Percentiles rank a stretch among this genome's conserved stretches.
phyloP scores from a whole-genome alignment of 192 early-diverging fungal genomes.

The Podila verticillata region DNA sequence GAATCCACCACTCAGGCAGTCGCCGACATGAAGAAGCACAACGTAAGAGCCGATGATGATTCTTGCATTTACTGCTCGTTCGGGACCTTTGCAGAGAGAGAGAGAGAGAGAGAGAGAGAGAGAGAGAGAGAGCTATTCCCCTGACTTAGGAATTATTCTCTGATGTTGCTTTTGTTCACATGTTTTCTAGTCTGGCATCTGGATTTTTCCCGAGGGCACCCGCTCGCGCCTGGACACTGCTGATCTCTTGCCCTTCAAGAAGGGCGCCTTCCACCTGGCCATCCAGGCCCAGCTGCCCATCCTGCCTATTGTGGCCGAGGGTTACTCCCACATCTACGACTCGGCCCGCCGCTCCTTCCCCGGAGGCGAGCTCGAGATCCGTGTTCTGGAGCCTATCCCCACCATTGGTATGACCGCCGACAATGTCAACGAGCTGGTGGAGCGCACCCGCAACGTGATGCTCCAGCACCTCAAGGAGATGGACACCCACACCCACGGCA shows the following conservation, averaged over 20 bases:
- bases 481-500: conserved; percentile 10
- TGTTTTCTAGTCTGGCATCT: conserved; percentile 66
- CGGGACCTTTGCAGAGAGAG: too few species aligned
- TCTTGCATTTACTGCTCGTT: neutral
- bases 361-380: conserved; percentile 64
- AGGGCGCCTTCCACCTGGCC: conserved; percentile 95
- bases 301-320: conserved; percentile 87
- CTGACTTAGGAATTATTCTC: neutral
- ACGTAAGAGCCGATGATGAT: conserved; percentile 52
- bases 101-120: too few species aligned
- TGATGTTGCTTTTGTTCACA: neutral
- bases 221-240: conserved; percentile 77
- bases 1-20: conserved; percentile 82
- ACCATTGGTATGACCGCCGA: conserved; percentile 54
- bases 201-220: conserved; percentile 94
- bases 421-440: conserved; percentile 59
- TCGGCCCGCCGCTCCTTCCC: conserved; percentile 59
- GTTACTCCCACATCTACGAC: conserved; percentile 68
- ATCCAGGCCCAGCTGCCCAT: conserved; percentile 89
- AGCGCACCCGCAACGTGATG: conserved; percentile 61
- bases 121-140: too few species aligned
- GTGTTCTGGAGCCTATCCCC: conserved; percentile 64
- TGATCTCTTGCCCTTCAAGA: conserved; percentile 91
- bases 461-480: conserved; percentile 61
- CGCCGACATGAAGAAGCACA: conserved; percentile 75